phyloP scores from a whole-genome alignment of 129 eudicot genomes.

The Centrapalus pauciflorus region DNA sequence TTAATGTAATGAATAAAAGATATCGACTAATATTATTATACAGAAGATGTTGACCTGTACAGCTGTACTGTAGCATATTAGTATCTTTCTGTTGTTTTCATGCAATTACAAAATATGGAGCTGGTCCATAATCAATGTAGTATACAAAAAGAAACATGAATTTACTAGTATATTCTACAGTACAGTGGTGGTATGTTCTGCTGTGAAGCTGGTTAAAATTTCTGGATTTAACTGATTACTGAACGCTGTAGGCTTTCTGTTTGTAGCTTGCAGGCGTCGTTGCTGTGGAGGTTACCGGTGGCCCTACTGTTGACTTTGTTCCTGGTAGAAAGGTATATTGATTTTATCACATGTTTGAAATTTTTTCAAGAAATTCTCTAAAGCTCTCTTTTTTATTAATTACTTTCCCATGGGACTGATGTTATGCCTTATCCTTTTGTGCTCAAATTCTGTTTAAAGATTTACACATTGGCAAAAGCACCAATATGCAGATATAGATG shows the following conservation, averaged over 20 bases:
- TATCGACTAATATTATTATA: too few relatives aligned
- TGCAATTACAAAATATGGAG: too few relatives aligned
- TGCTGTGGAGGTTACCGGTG: conserved; percentile 98
- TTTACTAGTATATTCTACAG: too few relatives aligned
- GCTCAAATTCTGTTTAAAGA: not conserved
- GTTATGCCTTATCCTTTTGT: not conserved
- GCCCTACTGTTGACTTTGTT: conserved; percentile 79
- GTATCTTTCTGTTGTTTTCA: too few relatives aligned
- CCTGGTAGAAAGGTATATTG: conserved; percentile 88
- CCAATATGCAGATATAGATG: not conserved
- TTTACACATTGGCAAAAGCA: not conserved
- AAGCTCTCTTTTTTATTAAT: not conserved
- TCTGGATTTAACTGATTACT: conserved; percentile 7
- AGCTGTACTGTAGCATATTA: too few relatives aligned
- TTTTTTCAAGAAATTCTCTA: not conserved
- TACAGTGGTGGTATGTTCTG: too few relatives aligned
- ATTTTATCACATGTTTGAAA: not conserved
- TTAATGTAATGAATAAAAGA: too few relatives aligned
- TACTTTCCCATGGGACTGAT: not conserved
- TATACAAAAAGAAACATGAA: too few relatives aligned
- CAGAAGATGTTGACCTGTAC: too few relatives aligned
- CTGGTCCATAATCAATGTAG: too few relatives aligned
- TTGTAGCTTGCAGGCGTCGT: conserved; percentile 93
- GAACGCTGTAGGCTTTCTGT: conserved; percentile 12
- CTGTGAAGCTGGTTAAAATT: too few relatives aligned